Evolutionary conservation across 345 rosid species (phyloP), one percentile per base, ranked within the genome.

Genomic region (Balakata baccata): DNA sequence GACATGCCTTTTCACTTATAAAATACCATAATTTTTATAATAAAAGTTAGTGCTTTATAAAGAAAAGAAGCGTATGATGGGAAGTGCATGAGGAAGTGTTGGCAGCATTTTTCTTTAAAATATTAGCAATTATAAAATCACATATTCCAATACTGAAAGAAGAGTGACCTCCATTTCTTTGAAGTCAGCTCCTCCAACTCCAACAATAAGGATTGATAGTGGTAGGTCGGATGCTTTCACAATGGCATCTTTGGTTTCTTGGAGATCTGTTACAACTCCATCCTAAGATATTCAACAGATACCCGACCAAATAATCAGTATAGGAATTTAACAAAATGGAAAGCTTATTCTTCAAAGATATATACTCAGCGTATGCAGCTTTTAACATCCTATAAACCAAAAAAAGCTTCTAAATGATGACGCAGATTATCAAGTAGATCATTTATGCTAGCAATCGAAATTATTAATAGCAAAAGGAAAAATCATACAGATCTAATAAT

Each of bases 101-200:
- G n/a, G n/a, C n/a, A n/a, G n/a, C n/a, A n/a, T n/a, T n/a, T n/a
- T n/a, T n/a, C n/a, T n/a, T n/a, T n/a, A n/a, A n/a, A n/a, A 59
- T 22, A 61, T 20, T 7, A 70, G 7, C 7, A 23, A 14, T 38
- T 37, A 45, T 18, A 52, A 18, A 11, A 63, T 49, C 6, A 68
- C 22, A 45, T 7, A 67, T 63, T 50, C 63, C 3, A 17, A 20
- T 38, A 29, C 41, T 11, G 12, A 37, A 61, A 49, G 45, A 25
- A 56, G 53, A 47, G 53, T 18, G 82, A 91, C 98, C 97, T 94
- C 97, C 98, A 94, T 94, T 84, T 94, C 98, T 85, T 90, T 94
- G 71, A 88, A 94, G 82, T 94, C 98, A 17, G 98, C 98, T 83
- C 97, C 98, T 78, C 98, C 97, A 12, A 94, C 97, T 67, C 98